Conservation (phyloP, 225 moss, liverwort and hornwort genomes). For the Thuidium tamariscinum region DNA sequence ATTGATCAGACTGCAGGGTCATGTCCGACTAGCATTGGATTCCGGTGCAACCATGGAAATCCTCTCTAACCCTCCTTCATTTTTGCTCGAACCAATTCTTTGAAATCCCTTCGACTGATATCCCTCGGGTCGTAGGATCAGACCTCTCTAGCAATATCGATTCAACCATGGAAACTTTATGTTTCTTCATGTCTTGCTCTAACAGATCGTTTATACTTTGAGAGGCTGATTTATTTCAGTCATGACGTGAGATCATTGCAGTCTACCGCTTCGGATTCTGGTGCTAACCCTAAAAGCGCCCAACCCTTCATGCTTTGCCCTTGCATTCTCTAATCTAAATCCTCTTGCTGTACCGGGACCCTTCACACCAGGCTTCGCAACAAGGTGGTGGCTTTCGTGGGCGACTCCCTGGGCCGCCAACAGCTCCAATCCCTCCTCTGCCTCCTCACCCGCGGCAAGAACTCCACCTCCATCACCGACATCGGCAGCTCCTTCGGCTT, state of each 20-base stretch:
- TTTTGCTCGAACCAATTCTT: background rate
- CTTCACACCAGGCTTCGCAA: conserved; percentile 49
- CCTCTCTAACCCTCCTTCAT: background rate
- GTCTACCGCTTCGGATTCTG: background rate
- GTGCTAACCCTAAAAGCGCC: no score
- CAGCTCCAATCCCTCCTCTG: conserved; percentile 75
- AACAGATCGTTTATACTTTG: background rate
- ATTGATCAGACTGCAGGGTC: background rate
- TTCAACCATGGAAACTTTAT: background rate
- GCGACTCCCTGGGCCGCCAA: conserved; percentile 71
- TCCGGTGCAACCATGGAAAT: background rate
- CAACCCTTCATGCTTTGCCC: background rate
- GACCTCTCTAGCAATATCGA: background rate
- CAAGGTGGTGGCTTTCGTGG: conserved; percentile 73
- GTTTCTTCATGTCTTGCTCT: background rate
- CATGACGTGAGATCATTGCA: background rate
- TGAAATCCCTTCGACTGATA: background rate
- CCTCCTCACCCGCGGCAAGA: conserved; percentile 63
- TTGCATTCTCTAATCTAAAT: background rate
- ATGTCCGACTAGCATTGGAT: background rate
- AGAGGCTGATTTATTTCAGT: background rate
- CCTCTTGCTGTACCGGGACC: background rate
- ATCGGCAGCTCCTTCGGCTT: conserved; percentile 13
- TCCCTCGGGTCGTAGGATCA: background rate
- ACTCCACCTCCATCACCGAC: conserved; percentile 10